These are phyloP conservation scores for Striga hermonthica DNA, from an alignment of 305 asterid genomes.

Conservation along the genomic window DNA sequence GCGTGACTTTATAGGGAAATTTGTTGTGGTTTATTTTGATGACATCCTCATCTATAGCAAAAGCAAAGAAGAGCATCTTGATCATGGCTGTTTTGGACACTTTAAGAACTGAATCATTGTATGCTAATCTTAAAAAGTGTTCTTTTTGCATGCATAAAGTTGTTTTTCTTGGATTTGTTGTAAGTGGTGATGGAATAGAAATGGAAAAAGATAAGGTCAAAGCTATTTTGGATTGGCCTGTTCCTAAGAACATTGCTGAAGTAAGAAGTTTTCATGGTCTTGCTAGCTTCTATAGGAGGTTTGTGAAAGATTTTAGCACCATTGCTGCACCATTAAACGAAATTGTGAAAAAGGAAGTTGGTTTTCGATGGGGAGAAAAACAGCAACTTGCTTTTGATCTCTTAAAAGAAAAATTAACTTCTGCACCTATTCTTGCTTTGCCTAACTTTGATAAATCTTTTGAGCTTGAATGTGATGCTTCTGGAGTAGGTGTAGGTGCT, in stretches of 20 bases:
- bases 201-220: neutral
- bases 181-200: neutral
- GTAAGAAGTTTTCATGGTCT: no score
- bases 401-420: neutral
- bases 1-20: neutral
- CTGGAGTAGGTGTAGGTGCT: neutral
- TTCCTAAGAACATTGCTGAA: no score
- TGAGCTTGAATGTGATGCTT: neutral
- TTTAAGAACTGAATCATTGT: constrained; percentile 1
- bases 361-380: constrained; percentile 16
- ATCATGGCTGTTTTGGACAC: constrained; percentile 5
- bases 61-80: neutral
- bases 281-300: no score
- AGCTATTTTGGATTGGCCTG: no score
- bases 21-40: neutral
- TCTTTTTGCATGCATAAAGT: neutral
- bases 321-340: constrained; percentile 2
- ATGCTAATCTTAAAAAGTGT: neutral
- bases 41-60: neutral
- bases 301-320: no score
- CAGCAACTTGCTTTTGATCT: neutral
- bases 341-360: neutral
- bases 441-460: constrained; percentile 10
- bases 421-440: neutral
- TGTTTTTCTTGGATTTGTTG: neutral